Percentiles rank a stretch among this genome's conserved stretches.
Evolutionary conservation across 306 rosid genomes (phyloP).

Genomic region (Corylus avellana): DNA sequence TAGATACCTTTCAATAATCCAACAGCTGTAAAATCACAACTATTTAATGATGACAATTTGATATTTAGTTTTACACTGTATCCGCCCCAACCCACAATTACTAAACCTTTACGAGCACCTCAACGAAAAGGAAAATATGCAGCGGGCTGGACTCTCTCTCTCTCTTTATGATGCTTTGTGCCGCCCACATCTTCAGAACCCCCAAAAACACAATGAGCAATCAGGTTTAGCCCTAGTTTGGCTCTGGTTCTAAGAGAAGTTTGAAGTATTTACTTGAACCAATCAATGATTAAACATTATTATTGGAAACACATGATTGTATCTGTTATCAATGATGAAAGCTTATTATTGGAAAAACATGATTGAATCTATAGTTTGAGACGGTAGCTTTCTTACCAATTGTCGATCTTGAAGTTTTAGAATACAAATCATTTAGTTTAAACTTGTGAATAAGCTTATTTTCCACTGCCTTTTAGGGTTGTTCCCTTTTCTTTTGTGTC

Average conservation of each 20-base stretch:
- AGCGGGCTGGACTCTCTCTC: too few species aligned
- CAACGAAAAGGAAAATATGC: too few species aligned
- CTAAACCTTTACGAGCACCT: too few species aligned
- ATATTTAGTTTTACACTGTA: too few species aligned
- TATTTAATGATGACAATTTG: too few species aligned
- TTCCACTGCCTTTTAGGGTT: conserved; percentile 1
- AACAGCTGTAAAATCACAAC: too few species aligned
- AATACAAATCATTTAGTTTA: not conserved
- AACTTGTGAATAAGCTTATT: not conserved
- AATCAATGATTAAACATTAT: too few species aligned
- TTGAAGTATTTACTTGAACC: not conserved
- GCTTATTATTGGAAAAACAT: not conserved
- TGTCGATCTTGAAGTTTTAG: not conserved
- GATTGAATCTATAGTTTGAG: not conserved
- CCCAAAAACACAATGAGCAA: not conserved
- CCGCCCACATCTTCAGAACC: too few species aligned
- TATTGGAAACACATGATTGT: too few species aligned
- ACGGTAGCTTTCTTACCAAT: not conserved
- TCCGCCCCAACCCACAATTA: too few species aligned
- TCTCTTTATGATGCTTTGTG: too few species aligned
- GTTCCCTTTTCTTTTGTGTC: not conserved
- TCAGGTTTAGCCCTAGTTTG: not conserved
- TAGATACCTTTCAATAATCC: too few species aligned
- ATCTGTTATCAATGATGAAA: not conserved
- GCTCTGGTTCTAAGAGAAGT: not conserved